Conservation (phyloP, 2,329 filamentous ascomycete species). For the Bipolaris zeicola region DNA sequence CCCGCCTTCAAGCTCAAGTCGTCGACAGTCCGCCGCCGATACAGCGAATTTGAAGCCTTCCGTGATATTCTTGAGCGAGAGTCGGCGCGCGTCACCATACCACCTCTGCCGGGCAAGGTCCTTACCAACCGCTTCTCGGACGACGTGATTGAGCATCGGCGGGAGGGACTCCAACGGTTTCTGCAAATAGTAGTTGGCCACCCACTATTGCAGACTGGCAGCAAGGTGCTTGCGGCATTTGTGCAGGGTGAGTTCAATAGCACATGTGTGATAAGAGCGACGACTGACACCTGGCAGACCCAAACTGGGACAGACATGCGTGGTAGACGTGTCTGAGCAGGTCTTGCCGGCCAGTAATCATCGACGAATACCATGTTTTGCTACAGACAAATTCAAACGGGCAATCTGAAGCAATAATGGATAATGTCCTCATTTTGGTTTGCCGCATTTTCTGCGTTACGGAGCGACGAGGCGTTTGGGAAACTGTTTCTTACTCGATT, state of each 20-base stretch:
- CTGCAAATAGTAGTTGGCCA: conserved; percentile 97
- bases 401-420: background rate
- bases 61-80: conserved; percentile 97
- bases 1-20: conserved; percentile 93
- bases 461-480: conserved; percentile 32
- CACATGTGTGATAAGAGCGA: background rate
- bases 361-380: background rate
- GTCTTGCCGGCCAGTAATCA: background rate
- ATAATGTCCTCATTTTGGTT: conserved; percentile 1
- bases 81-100: conserved; percentile 91
- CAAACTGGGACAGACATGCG: conserved; percentile 77
- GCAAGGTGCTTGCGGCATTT: conserved; percentile 93
- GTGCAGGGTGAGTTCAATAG: conserved; percentile 75
- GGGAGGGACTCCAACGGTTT: conserved; percentile 92
- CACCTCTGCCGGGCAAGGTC: conserved; percentile 93
- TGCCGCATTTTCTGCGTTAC: conserved; percentile 24
- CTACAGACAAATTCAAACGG: background rate
- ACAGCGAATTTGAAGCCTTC: conserved; percentile 99
- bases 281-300: conserved; percentile 59
- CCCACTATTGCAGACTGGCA: conserved; percentile 93
- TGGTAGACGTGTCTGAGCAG: conserved; percentile 32
- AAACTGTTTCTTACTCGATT: conserved; percentile 9
- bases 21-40: conserved; percentile 86
- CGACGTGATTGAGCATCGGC: conserved; percentile 93
- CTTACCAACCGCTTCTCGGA: conserved; percentile 98